Evolutionary conservation across 805 yeast species (phyloP), one percentile per base, ranked within the genome.

Genomic region (Kodamaea laetipori): DNA sequence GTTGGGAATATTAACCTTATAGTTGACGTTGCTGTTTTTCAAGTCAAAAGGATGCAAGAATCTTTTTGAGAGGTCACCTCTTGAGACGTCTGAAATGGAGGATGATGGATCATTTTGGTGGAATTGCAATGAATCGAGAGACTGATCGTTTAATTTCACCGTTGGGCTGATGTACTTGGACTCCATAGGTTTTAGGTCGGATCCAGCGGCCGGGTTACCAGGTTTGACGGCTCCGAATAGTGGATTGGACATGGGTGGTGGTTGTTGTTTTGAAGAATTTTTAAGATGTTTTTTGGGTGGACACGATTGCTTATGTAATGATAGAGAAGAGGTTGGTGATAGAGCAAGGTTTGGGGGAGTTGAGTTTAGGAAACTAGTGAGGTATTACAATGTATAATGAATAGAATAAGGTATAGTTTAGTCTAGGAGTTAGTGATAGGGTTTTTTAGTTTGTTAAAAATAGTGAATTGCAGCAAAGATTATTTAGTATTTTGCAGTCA

Each of bases 1-100:
- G 45, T 78, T 77, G 24, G 81, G 76, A 15, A 75, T 65, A 36
- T 63, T 67, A 48, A 73, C 64, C 53, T 69, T 70, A 52, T 71
- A 71, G 57, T 63, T 68, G 41, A 66, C 69, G 48, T 70, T 73
- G 41, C 64, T 69, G 40, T 58, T 65, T 40, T 68, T 73, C 42
- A 61, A 48, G 13, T 54, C 56, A 46, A 58, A 45, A 4, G 72
- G 72, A 32, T 65, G 71, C 30, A 62, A 54, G 39, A 66, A 62
- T 17, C 72, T 49, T 47, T 60, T 61, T 25, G 66, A 56, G 39
- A 54, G 42, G 34, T 52, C 54, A 19, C 54, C 53, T 46, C 64
- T 46, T 4, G 50, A 41, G 7, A 48, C 41, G 17, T 40, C 42
- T 25, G 43, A 37, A 12, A 36, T 25, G 10, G 44, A 31, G 15